Conservation (phyloP, 176 grass and related monocot genomes). For the Triticum monococcum region DNA sequence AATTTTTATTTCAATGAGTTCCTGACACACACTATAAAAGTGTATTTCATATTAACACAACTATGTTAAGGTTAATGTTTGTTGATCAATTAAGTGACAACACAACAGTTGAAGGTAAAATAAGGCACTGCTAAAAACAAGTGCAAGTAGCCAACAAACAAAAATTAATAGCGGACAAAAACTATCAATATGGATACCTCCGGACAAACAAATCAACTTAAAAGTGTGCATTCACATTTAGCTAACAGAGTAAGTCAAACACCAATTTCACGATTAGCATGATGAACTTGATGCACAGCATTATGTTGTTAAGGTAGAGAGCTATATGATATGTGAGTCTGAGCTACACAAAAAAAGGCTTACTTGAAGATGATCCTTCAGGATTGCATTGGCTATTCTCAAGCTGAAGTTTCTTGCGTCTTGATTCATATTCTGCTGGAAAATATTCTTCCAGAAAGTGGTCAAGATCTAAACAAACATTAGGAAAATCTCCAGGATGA, state of each 20-base stretch:
- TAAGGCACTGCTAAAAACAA: neutral
- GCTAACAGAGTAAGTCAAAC: neutral
- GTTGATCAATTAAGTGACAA: slow-evolving; percentile 3
- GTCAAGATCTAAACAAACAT: slow-evolving; percentile 82
- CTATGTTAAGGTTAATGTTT: neutral
- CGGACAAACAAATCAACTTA: slow-evolving; percentile 1
- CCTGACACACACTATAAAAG: neutral
- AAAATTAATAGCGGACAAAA: neutral
- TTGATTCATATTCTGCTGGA: slow-evolving; percentile 66
- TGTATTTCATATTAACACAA: neutral
- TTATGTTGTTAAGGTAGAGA: slow-evolving; percentile 15
- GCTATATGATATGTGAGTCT: neutral
- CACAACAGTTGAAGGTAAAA: neutral
- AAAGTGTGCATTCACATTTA: neutral
- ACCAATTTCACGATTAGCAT: neutral
- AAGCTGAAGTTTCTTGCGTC: slow-evolving; percentile 40
- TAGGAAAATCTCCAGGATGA: slow-evolving; percentile 77
- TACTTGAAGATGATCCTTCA: slow-evolving; percentile 59
- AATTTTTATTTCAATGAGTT: slow-evolving; percentile 7
- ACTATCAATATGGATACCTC: neutral
- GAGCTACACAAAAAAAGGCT: slow-evolving; percentile 29
- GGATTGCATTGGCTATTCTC: slow-evolving; percentile 33
- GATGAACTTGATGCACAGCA: slow-evolving; percentile 4
- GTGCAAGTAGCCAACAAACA: neutral
- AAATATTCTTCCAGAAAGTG: slow-evolving; percentile 89